A percentile compares a stretch with the other conserved stretches of the same genome.
These are phyloP conservation scores for Sporisorium exsertum DNA, from an alignment of 1,284 basidiomycete species.

Conservation along the genomic window DNA sequence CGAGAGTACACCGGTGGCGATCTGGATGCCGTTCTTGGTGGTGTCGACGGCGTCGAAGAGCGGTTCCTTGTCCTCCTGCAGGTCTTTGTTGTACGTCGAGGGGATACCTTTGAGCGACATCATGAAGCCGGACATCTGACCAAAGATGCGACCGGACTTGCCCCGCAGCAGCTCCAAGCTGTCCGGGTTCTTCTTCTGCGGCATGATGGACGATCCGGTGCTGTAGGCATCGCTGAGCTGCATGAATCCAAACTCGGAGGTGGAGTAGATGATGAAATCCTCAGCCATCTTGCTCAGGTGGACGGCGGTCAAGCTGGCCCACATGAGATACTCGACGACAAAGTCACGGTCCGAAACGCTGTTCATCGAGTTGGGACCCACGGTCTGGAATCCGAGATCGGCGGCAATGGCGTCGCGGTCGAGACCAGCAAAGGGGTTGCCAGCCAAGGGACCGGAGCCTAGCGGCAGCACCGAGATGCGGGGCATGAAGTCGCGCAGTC, in stretches of 20 bases:
- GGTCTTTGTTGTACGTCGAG: conserved; percentile 98
- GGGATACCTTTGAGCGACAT: conserved; percentile 97
- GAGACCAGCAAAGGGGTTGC: conserved; percentile 82
- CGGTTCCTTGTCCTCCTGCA: conserved; percentile 98
- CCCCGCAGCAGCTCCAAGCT: conserved; percentile 93
- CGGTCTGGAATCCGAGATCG: conserved; percentile 66
- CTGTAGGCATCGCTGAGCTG: conserved; percentile 95
- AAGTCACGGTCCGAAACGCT: conserved; percentile 97
- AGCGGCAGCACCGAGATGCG: conserved; percentile 88
- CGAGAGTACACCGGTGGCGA: conserved; percentile 92
- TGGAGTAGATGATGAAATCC: conserved; percentile 95
- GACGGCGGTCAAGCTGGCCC: conserved; percentile 89
- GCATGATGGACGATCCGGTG: conserved; percentile 99
- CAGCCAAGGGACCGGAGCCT: conserved; percentile 92
- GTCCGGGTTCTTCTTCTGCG: conserved; percentile 99
- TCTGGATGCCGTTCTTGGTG: conserved; percentile 86
- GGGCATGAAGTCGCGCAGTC: conserved; percentile 81
- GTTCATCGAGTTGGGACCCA: conserved; percentile 69
- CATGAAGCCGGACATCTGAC: conserved; percentile 96
- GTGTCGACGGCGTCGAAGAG: conserved; percentile 94
- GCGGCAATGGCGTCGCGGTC: conserved; percentile 66
- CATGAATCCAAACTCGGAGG: conserved; percentile 95
- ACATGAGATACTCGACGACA: conserved; percentile 96
- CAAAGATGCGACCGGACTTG: conserved; percentile 93
- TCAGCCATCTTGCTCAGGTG: conserved; percentile 95